Evolutionary conservation across 2,329 filamentous ascomycete species (phyloP), one percentile per base, ranked within the genome.

Genomic region (Aspergillus transmontanensis): DNA sequence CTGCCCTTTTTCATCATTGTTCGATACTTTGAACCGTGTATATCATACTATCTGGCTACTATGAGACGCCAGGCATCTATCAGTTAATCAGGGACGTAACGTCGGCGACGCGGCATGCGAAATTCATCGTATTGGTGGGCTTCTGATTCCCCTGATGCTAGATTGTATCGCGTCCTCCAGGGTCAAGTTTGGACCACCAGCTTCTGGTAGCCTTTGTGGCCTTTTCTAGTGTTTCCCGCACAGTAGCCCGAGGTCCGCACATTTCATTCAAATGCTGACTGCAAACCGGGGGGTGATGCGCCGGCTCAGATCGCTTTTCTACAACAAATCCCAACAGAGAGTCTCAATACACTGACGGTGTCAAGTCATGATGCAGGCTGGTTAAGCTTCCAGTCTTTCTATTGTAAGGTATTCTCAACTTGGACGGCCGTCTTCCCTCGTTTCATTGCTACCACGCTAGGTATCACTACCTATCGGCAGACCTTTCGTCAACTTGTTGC

Each of bases 301-400:
- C 45, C 57, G 53, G 56, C 26, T 60, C 60, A 62, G 41, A 60
- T 60, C 34, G 21, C 50, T 28, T 60, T 55, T 45, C 28, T 57
- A 32, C 28, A 39, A 23, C 23, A 48, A 57, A 61, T 46, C 51
- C 21, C 21, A 32, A 16, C 48, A 34, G 23, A 54, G 48, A 30
- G 21, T 30, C 41, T 57, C 19, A 23, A 30, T 34, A 63, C 53
- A 59, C 61, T 62, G 64, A 64, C 58, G 39, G 59, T 60, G 23
- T 53, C 39, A 55, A 50, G 58, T 57, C 58, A 66, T 63, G 46
- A 71, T 70, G 69, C 64, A 61, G 61, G 59, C 63, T 60, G 64
- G 61, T 60, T 66, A 68, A 64, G 55, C 26, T 45, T 60, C 48
- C 60, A 28, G 28, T 43, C 32, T 59, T 60, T 63, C 30, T n/a